Percentiles rank a stretch among this genome's conserved stretches.
These are phyloP conservation scores for Xylariaceae sp. DNA, from an alignment of 2,329 filamentous ascomycete species.

Conservation along the genomic window DNA sequence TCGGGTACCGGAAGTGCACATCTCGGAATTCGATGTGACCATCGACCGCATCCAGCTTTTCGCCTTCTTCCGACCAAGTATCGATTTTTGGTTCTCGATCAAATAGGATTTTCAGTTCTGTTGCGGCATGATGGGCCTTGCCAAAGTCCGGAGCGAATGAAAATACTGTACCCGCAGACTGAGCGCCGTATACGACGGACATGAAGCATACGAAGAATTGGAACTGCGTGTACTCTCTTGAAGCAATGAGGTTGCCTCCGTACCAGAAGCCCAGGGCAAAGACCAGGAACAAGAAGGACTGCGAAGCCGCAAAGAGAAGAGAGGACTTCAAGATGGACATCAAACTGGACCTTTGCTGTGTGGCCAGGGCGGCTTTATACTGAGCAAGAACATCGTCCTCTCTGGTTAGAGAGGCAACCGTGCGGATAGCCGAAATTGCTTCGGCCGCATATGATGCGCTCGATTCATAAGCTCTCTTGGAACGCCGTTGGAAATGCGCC, in stretches of 20 bases:
- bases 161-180: constrained; percentile 86
- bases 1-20: constrained; percentile 93
- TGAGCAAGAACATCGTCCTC: constrained; percentile 73
- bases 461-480: constrained; percentile 73
- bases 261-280: constrained; percentile 93
- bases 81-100: constrained; percentile 80
- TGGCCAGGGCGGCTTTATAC: constrained; percentile 64
- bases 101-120: constrained; percentile 76
- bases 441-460: constrained; percentile 89
- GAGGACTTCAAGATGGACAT: constrained; percentile 74
- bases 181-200: constrained; percentile 83
- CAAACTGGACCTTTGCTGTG: constrained; percentile 65
- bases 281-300: constrained; percentile 78
- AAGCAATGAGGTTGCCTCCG: constrained; percentile 71
- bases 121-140: constrained; percentile 82
- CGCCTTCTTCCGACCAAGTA: constrained; percentile 70
- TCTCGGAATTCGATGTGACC: constrained; percentile 85
- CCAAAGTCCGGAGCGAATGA: constrained; percentile 90
- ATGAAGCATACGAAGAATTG: constrained; percentile 92
- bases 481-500: constrained; percentile 71
- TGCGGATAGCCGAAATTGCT: constrained; percentile 88
- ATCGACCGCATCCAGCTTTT: constrained; percentile 58
- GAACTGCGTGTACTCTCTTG: constrained; percentile 69
- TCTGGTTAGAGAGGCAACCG: constrained; percentile 84
- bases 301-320: constrained; percentile 74